Percentiles rank a stretch among this genome's conserved stretches.
Evolutionary conservation across 768 basidiomycete genomes (phyloP).

Genomic region (Jaapia argillacea): DNA sequence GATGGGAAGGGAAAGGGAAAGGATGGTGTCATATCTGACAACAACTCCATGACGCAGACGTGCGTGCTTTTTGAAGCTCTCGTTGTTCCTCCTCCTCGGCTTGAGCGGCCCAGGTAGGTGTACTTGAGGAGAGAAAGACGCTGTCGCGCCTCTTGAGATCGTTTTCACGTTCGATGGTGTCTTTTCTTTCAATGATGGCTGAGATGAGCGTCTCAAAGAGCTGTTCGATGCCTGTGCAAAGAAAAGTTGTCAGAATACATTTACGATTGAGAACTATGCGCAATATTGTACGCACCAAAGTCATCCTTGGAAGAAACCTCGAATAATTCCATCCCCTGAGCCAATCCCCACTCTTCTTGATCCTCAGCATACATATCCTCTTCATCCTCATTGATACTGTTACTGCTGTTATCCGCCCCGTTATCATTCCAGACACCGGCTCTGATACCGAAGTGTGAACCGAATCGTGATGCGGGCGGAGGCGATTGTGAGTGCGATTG

Average conservation of each 20-base stretch:
- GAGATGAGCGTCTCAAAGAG: slow-evolving; percentile 75
- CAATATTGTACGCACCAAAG: slow-evolving; percentile 38
- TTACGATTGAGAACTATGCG: no score
- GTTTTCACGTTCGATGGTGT: slow-evolving; percentile 74
- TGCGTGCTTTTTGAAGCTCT: slow-evolving; percentile 32
- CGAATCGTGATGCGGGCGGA: slow-evolving; percentile 44
- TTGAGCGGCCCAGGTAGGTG: slow-evolving; percentile 71
- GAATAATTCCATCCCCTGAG: slow-evolving; percentile 79
- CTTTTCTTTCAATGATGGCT: slow-evolving; percentile 71
- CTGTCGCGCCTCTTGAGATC: slow-evolving; percentile 75
- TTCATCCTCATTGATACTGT: slow-evolving; percentile 59
- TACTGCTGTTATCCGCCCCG: slow-evolving; percentile 46
- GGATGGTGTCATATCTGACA: slow-evolving; percentile 43
- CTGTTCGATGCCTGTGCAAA: slow-evolving; percentile 66
- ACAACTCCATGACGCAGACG: slow-evolving; percentile 52
- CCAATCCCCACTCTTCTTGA: slow-evolving; percentile 65
- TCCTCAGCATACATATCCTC: slow-evolving; percentile 34
- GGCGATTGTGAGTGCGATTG: slow-evolving; percentile 24
- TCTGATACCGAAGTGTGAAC: slow-evolving; percentile 42
- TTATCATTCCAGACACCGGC: slow-evolving; percentile 45
- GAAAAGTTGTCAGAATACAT: neutral
- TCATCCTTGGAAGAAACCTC: slow-evolving; percentile 92
- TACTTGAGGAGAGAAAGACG: slow-evolving; percentile 57
- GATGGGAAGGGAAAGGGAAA: no score
- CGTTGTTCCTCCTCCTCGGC: slow-evolving; percentile 74